Base-by-base conservation (phyloP, 176 grass and related monocot genomes). In the Dactylis glomerata region DNA sequence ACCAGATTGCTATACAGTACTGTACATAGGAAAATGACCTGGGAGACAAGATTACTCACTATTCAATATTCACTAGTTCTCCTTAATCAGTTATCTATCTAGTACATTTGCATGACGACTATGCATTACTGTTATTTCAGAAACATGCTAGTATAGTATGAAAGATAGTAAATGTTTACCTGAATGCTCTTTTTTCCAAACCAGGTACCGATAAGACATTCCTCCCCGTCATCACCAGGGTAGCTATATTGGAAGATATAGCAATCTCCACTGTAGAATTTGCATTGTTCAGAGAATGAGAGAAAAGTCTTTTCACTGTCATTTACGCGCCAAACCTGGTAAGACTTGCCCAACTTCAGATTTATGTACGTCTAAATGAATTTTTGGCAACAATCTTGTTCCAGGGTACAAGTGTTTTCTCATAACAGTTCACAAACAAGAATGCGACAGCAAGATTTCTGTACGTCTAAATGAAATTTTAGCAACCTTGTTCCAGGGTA, bases 211-310 rank as follows among this genome's bases (percentile, higher is more conserved):
- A 98, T 92, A 44, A 98, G 79, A 62, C 89, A 92, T 85, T 98
- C 96, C 46, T 98, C 96, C 58, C 89, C 92, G 34, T 89, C 88
- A 3, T 95, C 91, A 74, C 93, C 96, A 83, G 93, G 84, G 84
- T 98, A 98, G 81, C 83, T 92, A 88, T 98, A 98, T 90, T 94
- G 96, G 84, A 98, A 98, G 22, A 98, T 92, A 81, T 96, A 95
- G 71, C 96, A 98, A 77, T 98, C 96, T 65, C 96, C 96, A 87
- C 89, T 95, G 69, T 91, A 98, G 89, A 99, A 99, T 87, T 94
- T 99, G 91, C 89, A 94, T 89, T 99, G 96, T 70, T 99, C 93
- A 27, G 91, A 92, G 83, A 94, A 90, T 69, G 93, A 89, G 68
- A 99, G 87, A 58, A 95, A 90, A 76, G 72, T 83, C 75, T 99